These are phyloP conservation scores for Cymbopogon flexuosus DNA, from an alignment of 202 grass and related monocot species.

Conservation along the genomic window DNA sequence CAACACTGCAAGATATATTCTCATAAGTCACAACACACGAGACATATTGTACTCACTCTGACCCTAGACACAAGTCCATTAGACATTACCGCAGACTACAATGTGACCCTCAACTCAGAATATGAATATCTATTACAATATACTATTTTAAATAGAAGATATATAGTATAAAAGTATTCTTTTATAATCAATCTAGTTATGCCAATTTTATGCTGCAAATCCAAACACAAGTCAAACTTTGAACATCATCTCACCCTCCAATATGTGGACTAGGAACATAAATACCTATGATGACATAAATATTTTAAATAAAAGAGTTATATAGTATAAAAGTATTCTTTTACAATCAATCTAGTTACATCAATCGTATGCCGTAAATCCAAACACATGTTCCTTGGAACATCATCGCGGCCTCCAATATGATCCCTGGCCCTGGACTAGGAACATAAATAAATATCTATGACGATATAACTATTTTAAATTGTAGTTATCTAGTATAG, in stretches of 20 bases:
- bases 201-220: neutral
- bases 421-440: neutral
- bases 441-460: neutral
- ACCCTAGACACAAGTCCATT: neutral
- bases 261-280: neutral
- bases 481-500: neutral
- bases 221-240: neutral
- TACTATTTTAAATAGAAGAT: neutral
- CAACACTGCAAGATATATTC: conserved; percentile 67
- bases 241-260: neutral
- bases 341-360: neutral
- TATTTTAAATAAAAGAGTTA: neutral
- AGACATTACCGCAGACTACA: neutral
- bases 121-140: neutral
- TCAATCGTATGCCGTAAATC: neutral
- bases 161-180: neutral
- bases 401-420: neutral
- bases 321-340: neutral
- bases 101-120: neutral
- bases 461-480: neutral
- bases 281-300: neutral
- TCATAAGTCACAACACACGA: conserved; percentile 14
- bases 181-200: neutral
- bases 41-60: neutral
- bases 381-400: too few species aligned